Evolutionary conservation across 2,329 filamentous ascomycete species (phyloP), one percentile per base, ranked within the genome.

Genomic region (Penicillium sp.): DNA sequence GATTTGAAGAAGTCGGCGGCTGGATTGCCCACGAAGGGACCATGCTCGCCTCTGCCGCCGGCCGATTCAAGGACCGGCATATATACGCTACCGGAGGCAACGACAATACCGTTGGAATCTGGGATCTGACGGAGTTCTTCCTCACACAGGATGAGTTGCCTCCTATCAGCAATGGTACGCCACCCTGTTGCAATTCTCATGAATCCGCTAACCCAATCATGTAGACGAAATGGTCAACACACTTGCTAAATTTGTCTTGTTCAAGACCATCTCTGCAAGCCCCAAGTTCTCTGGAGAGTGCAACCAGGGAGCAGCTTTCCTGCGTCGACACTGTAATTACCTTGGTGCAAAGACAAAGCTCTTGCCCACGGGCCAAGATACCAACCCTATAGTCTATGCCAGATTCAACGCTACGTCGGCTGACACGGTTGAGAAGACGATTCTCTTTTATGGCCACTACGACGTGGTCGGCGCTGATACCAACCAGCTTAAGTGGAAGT

Each of bases 361-460:
- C 78, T 78, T 98, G n/a, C 88, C 87, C 52, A 89, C 89, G 0
- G 82, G 86, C 29, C 83, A 87, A 59, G 77, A 80, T 27, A 86
- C 88, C 60, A 97, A 97, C 64, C 93, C 93, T 0, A 86, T 98
- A n/a, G 90, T 98, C 0, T 86, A 88, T 58, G 93, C 93, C 35
- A 87, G 86, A 52, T 98, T 98, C 67, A 81, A 82, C 39, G 90
- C 93, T 84, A 69, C 82, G 79, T 52, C 78, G 9, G 81, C 83
- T 1, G 74, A 81, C 0, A 78, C 81, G 24, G 76, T 81, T 24
- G 81, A 88, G 15, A 95, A 93, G 72, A 90, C 89, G 27, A 88
- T 97, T 7, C 75, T 98, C 0, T 98, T 98, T 67, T 98, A 98
- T 64, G 93, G 95, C 0, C 93, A 98, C 67, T 98, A 98, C 74